Conservation (phyloP, 108 stramenopile species). For the Aurantiochytrium sp. region DNA sequence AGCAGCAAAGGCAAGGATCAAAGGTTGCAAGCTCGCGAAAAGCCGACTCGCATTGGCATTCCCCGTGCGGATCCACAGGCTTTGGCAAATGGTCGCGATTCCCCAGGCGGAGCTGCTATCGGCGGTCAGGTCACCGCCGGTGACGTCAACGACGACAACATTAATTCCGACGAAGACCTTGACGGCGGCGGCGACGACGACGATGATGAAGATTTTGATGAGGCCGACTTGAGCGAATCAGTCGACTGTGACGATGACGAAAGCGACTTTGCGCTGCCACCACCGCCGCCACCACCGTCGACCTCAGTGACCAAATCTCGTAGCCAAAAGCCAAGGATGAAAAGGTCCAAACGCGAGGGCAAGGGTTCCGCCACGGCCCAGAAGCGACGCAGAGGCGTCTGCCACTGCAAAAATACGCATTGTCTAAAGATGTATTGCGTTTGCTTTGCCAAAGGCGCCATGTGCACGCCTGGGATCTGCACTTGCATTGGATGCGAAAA, state of each 20-base stretch:
- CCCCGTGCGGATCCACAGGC: no score
- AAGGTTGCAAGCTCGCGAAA: no score
- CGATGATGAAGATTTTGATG: not conserved
- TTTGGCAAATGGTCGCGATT: no score
- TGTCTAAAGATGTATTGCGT: conserved; percentile 94
- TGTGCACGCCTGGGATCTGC: conserved; percentile 43
- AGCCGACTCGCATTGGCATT: no score
- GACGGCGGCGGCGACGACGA: not conserved
- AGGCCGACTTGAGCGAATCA: not conserved
- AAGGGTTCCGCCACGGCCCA: not conserved
- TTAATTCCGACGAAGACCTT: not conserved
- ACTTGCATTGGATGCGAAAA: conserved; percentile 23
- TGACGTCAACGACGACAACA: not conserved
- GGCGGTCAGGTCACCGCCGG: not conserved
- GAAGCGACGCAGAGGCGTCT: not conserved
- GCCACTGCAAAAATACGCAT: conserved; percentile 63
- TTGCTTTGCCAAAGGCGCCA: conserved; percentile 74
- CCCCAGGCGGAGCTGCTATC: not conserved
- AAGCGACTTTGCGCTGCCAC: no score
- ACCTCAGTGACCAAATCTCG: no score
- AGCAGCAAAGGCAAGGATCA: no score
- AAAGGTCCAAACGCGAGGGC: not conserved
- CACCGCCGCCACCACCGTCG: no score
- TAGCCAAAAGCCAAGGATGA: not conserved
- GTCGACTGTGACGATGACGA: no score